Evolutionary conservation across 176 grass and related monocot genomes (phyloP), one percentile per base, ranked within the genome.

Genomic region (Carex cristatella): DNA sequence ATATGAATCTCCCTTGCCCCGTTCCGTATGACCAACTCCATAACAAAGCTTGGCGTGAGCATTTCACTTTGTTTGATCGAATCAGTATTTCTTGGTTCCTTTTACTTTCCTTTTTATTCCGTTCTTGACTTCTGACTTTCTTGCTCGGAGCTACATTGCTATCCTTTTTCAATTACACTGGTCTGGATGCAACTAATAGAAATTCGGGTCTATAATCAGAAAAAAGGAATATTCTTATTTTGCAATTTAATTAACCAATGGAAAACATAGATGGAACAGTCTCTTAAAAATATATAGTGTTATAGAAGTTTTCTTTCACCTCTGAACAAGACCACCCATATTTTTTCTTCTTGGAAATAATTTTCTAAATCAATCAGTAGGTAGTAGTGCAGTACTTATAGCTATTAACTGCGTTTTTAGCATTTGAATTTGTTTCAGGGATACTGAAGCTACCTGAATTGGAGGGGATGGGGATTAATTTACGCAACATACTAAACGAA

Each of bases 1-100:
- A 91, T 83, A 61, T 91, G 79, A 92, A 94, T 87, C 92, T 97
- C 81, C 86, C 81, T 67, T 90, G 91, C 74, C 92, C 94, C 27
- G 2, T 94, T 57, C 71, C 87, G 23, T 97, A 90, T 66, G 85
- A 87, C 59, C 87, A 87, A 54, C 71, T 94, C 81, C 92, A 91
- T 49, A 75, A 83, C 83, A 90, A 97, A 85, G 89, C 89, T 77
- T 58, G 65, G 14, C 84, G 94, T 97, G 88, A 92, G 92, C 62
- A 54, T 12, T 61, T 57, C 7, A 5, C 31, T 27, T 33, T 61
- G 1, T 2, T 84, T 28, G 40, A 10, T 65, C 11, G 7, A 31
- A 60, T n/a, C 3, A 27, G 3, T 4, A 27, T 62, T n/a, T 4
- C 28, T 15, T 16, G 27, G 15, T 5, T 79, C 2, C 28, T 13